Evolutionary conservation across 1,284 basidiomycete species (phyloP), one percentile per base, ranked within the genome.

Genomic region (Ceratobasidium sp.): DNA sequence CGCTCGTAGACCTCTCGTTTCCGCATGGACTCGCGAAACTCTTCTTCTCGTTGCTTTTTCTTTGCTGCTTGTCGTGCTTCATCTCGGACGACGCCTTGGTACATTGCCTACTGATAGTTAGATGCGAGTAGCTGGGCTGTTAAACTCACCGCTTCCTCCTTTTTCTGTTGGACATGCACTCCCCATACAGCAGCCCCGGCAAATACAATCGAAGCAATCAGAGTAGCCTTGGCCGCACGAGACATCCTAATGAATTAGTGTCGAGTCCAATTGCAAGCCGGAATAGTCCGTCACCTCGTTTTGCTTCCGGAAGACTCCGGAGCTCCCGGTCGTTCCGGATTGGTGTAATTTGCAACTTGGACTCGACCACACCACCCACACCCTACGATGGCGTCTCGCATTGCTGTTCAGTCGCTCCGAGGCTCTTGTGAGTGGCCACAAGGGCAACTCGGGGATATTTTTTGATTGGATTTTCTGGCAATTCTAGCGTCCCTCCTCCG

Each of bases 111-210:
- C 0, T 38, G 50, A 52, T 10, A 50, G 47, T 40, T 53, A 45
- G 25, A 32, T 45, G 72, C 56, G 13, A 52, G 47, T 22, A 55
- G 20, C 20, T 69, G 68, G 20, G 56, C 57, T 57, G 12, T 17
- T 10, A 69, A 70, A 71, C 50, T 73, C 58, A 95, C 96, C 75
- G 94, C 87, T 68, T 90, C 88, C 78, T 99, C 96, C 75, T 87
- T 84, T 49, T 86, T 82, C 79, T 99, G 96, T 72, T 96, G 85
- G 75, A 85, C 91, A 77, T 98, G 96, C 5, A 99, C 96, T 22
- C 88, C 93, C 87, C 89, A 96, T 75, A 99, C 88, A 5, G 91
- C 93, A 34, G 87, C 79, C 1, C 83, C 84, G 13, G 91, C 87
- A 62, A 91, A 78, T 7, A 86, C 74, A 58, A 93, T 78, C 2